A percentile compares a stretch with the other conserved stretches of the same genome.
These are phyloP conservation scores for Kodamaea leandrae DNA, from an alignment of 805 yeast species.

Conservation along the genomic window DNA sequence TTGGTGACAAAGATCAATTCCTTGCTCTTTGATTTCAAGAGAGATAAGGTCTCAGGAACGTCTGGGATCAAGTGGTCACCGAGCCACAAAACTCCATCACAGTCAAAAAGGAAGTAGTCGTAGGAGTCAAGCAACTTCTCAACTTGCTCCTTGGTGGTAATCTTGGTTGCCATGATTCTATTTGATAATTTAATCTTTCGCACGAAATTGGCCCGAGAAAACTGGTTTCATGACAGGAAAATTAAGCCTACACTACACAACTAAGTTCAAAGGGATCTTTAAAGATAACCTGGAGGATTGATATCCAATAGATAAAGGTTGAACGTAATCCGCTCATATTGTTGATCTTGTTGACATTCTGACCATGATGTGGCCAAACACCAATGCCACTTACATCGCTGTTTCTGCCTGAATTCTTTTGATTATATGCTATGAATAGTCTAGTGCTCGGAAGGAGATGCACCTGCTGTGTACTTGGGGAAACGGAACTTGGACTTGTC, in stretches of 20 bases:
- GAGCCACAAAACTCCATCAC: conserved; percentile 97
- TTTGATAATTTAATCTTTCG: conserved; percentile 2
- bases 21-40: conserved; percentile 57
- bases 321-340: too few relatives aligned
- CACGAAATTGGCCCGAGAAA: conserved; percentile 1
- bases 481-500: conserved; percentile 45
- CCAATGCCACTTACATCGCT: too few relatives aligned
- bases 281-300: too few relatives aligned
- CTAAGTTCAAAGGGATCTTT: too few relatives aligned
- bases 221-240: not conserved
- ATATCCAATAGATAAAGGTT: too few relatives aligned
- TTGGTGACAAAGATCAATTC: conserved; percentile 87
- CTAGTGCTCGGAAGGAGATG: conserved; percentile 29
- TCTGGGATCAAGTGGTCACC: conserved; percentile 80
- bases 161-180: conserved; percentile 45
- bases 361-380: too few relatives aligned
- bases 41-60: conserved; percentile 69
- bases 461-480: conserved; percentile 43
- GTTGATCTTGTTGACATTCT: too few relatives aligned
- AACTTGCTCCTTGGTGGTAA: conserved; percentile 48
- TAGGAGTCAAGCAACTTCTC: conserved; percentile 56
- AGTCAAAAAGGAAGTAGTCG: conserved; percentile 90
- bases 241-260: not conserved
- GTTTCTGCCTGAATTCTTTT: too few relatives aligned
- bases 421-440: conserved; percentile 2